Base-by-base conservation (phyloP, 2,329 filamentous ascomycete species). In the Ceratocystis diversiconidia region DNA sequence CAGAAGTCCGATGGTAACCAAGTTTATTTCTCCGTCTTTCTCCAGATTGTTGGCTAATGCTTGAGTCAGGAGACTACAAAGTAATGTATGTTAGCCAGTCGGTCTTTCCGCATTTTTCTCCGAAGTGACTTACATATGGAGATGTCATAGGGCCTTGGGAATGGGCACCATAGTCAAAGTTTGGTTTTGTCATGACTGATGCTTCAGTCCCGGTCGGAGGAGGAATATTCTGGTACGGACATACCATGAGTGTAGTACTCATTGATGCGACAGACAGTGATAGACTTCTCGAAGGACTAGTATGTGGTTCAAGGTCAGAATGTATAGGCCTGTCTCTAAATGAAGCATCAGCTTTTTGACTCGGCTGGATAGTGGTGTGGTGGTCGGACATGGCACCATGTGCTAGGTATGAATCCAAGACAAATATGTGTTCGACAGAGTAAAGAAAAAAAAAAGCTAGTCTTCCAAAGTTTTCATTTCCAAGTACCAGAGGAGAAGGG, bases 1-100 rank as follows among this genome's bases (percentile, higher is more conserved):
- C 90, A 57, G 92, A 95, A 44, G 91, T 96, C 72, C 92, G 85
- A 77, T 96, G 92, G 74, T 97, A 97, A 48, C 92, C 92, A 68
- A 97, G 81, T 76, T 95, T 96, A 75, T 96, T 96, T 73, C 92
- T 85, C 68, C 78, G 80, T 74, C 81, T 84, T 67, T 84, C 81
- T 44, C 74, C 76, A n/a, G 76, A 70, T 36, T 75, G 71, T 28
- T 32, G 62, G 25, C 50, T 43, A n/a, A n/a, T 43, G n/a, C 73
- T 73, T 64, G 75, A 70, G 50, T 73, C 68, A 22, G 72, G 71
- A 64, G 73, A 72, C 48, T 77, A 75, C 61, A 36, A 10, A 73
- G 63, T 72, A 64, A 72, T 74, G 71, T 75, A 74, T 62, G 75
- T 46, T 64, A 43, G n/a, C 10, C 15, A 32, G 30, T 10, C 25